Evolutionary conservation across 768 basidiomycete genomes (phyloP).

Genomic region (Kwoniella sp.): DNA sequence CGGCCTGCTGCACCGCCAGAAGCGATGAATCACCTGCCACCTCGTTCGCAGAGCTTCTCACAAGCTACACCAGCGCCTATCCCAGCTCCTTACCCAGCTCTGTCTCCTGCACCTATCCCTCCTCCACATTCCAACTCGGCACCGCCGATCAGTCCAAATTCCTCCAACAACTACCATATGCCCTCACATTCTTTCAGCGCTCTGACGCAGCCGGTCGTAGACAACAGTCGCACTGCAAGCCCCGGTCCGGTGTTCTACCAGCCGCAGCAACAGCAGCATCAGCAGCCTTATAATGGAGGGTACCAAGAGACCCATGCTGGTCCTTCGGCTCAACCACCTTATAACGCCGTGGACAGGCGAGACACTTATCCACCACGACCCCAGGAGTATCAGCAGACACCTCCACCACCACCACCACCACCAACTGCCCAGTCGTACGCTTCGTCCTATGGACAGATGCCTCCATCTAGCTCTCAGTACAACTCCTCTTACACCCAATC

Average conservation of each 20-base stretch:
- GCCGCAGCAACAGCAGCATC: conserved; percentile 10
- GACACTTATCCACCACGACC: conserved; percentile 18
- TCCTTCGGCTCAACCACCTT: background rate
- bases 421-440: conserved; percentile 13
- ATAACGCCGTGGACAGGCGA: conserved; percentile 9
- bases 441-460: conserved; percentile 9
- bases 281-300: conserved; percentile 4
- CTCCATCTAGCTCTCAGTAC: conserved; percentile 14
- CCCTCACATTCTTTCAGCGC: conserved; percentile 39
- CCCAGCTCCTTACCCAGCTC: conserved; percentile 14
- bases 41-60: conserved; percentile 41
- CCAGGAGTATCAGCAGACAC: conserved; percentile 10
- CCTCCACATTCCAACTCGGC: conserved; percentile 39
- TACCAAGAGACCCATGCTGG: conserved; percentile 1
- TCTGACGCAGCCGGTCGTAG: conserved; percentile 18
- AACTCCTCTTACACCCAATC: background rate
- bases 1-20: conserved; percentile 23
- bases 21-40: conserved; percentile 13
- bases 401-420: no score
- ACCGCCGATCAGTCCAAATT: conserved; percentile 29
- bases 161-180: conserved; percentile 22
- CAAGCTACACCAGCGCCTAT: conserved; percentile 15
- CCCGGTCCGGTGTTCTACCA: conserved; percentile 26
- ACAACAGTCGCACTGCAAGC: conserved; percentile 23
- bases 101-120: conserved; percentile 29